phyloP scores from a whole-genome alignment of 2,329 filamentous ascomycete genomes.

The Sporothrix mexicana region DNA sequence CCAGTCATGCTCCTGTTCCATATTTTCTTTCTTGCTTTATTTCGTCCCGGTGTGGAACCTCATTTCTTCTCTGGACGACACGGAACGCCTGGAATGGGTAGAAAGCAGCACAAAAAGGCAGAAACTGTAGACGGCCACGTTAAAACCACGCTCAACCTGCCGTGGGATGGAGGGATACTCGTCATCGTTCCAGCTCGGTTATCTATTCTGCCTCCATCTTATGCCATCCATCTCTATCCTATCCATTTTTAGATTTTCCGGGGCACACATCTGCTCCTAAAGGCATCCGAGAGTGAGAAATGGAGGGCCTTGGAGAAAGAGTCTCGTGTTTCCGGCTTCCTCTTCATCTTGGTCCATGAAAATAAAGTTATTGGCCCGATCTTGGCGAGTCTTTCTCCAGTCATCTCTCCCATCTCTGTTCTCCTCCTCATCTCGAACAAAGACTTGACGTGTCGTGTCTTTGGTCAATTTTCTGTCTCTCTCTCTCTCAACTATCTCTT shows the following conservation, averaged over 20 bases:
- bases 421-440: background rate
- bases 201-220: slow-evolving; percentile 3
- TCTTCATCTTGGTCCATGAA: background rate
- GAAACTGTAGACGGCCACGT: background rate
- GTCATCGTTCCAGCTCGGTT: slow-evolving; percentile 27
- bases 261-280: background rate
- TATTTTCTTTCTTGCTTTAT: background rate
- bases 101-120: background rate
- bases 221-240: background rate
- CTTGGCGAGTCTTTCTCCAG: slow-evolving; percentile 10
- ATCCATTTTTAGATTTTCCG: background rate
- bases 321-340: background rate
- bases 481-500: no score
- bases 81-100: background rate
- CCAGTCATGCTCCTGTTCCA: background rate
- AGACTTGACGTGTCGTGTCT: background rate
- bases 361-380: slow-evolving; percentile 18
- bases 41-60: slow-evolving; percentile 17
- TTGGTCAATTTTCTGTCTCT: no score
- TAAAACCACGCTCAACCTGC: background rate
- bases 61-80: background rate
- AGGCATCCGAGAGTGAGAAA: background rate
- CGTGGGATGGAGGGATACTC: slow-evolving; percentile 19
- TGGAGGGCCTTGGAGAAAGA: background rate
- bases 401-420: background rate